Evolutionary conservation across 1,284 basidiomycete genomes (phyloP).

Genomic region (Moniliella sp.): DNA sequence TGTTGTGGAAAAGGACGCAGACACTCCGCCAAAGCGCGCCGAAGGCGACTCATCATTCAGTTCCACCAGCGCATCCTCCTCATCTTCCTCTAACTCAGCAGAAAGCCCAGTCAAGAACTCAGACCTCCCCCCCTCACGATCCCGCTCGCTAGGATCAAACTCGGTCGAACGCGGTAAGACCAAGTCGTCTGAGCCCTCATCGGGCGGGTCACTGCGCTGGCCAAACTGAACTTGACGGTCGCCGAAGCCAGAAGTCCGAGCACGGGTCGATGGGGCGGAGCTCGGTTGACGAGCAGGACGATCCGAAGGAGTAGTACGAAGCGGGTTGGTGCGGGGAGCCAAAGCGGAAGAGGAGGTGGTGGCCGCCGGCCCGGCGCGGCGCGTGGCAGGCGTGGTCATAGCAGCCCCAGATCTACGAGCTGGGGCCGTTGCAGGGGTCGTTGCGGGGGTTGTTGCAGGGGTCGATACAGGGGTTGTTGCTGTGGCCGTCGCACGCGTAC

Average conservation of each 20-base stretch:
- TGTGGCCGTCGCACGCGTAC: background rate
- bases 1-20: background rate
- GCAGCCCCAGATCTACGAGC: background rate
- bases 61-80: constrained; percentile 1
- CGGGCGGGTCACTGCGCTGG: too few species aligned
- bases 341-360: background rate
- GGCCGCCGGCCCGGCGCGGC: background rate
- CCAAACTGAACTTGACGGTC: too few species aligned
- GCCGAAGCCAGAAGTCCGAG: too few species aligned
- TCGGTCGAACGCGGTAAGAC: too few species aligned
- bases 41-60: background rate
- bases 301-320: background rate
- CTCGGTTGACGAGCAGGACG: background rate
- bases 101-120: background rate
- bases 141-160: too few species aligned
- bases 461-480: background rate
- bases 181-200: too few species aligned
- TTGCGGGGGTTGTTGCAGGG: background rate
- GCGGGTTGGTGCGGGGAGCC: background rate
- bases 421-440: background rate
- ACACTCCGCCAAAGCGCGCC: background rate
- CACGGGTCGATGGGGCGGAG: too few species aligned
- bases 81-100: background rate
- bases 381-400: background rate
- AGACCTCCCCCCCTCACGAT: too few species aligned